Base-by-base conservation (phyloP, 2,329 filamentous ascomycete species). In the Penicillium freii region DNA sequence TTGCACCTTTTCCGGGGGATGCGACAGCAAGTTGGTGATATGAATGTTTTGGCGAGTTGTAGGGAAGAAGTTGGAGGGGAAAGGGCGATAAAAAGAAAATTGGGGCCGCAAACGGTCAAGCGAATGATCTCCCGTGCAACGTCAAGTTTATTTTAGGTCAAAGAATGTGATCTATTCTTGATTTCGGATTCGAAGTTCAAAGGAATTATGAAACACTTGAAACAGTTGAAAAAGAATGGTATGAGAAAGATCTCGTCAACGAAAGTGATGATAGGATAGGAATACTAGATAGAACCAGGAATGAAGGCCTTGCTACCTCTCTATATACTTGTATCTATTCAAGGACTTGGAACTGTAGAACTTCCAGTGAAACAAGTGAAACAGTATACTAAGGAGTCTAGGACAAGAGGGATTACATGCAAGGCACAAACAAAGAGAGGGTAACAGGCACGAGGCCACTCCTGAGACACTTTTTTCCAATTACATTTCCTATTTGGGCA, bases 21-120 rank as follows among this genome's bases (percentile, higher is more conserved):
- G 67, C 69, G 64, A 85, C 1, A 21, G 87, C 51, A 88, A 80
- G 45, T 82, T 33, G 79, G 79, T 75, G 10, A 84, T 82, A 68
- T 82, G 81, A 74, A 89, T 90, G 39, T 82, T 43, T 54, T 56
- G 52, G 56, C 34, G 54, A 58, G 65, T 56, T 57, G 31, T 5
- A 52, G 61, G 50, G 57, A 51, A 54, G 42, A 42, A 58, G 44
- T 65, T 59, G 62, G 63, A 56, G 61, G 61, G 63, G 56, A 43
- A 63, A 48, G 38, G 53, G 44, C 46, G 63, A 67, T 64, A 65
- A 67, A 66, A 66, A 64, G 66, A 66, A 64, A 66, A 64, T 55
- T 60, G 60, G 50, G 64, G 42, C 61, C 61, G 63, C 59, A 63
- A 66, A 62, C 61, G 64, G 65, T 61, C 61, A 66, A 67, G 63